Evolutionary conservation across 2,329 filamentous ascomycete genomes (phyloP).

Genomic region (Alternaria arbusti): DNA sequence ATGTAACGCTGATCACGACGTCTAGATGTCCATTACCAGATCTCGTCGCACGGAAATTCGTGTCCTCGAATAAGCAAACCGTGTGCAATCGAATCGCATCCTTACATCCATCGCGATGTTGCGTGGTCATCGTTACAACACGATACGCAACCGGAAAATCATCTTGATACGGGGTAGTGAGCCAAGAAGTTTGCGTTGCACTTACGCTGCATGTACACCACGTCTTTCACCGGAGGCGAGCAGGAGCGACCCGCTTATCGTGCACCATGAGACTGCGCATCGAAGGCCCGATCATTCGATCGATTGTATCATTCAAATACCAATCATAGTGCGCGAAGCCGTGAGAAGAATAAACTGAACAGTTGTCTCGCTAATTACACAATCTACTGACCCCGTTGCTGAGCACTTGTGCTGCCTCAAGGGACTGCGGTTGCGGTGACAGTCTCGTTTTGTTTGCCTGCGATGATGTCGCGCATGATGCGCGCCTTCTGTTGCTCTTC

Average conservation of each 20-base stretch:
- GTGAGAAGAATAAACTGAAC: neutral
- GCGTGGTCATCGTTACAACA: neutral
- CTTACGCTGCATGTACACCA: neutral
- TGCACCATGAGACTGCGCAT: neutral
- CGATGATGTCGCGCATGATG: constrained; percentile 41
- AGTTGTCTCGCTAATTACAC: neutral
- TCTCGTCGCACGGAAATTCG: neutral
- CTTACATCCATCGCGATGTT: neutral
- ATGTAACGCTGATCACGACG: neutral
- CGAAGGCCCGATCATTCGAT: neutral
- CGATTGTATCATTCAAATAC: neutral
- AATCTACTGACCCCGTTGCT: neutral
- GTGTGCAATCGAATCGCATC: neutral
- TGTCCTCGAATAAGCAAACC: neutral
- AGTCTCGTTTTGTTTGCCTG: constrained; percentile 15
- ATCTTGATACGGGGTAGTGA: neutral
- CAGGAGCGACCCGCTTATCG: neutral
- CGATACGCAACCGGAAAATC: neutral
- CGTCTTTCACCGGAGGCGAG: neutral
- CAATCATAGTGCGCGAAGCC: neutral
- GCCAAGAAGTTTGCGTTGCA: neutral
- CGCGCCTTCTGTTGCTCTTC: constrained; percentile 41
- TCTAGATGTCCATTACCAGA: neutral
- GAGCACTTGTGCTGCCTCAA: neutral
- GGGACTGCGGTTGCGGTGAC: neutral